Base-by-base conservation (phyloP, 441 rosid species). In the Populus hybrid region DNA sequence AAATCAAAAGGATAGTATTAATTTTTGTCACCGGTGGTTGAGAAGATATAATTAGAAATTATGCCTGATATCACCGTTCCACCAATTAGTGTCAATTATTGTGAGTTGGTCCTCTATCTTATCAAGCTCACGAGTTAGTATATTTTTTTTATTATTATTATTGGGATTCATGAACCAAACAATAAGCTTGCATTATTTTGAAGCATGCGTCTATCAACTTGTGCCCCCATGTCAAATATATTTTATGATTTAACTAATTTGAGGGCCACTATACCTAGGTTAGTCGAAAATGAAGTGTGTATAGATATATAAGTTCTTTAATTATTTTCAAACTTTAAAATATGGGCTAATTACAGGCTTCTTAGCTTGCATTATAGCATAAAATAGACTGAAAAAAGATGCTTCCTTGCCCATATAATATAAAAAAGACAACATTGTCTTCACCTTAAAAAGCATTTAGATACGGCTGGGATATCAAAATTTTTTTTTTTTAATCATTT, bases 91-190 rank as follows among this genome's bases (percentile, higher is more conserved):
- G 20, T 38, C 77, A 20, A 66, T 75, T 65, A 40, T 66, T 66
- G 77, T 42, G 72, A 75, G 77, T 66, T 30, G 77, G 63, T 73
- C 54, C 57, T 10, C 69, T 30, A 61, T 73, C 69, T 23, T 34
- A 61, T 73, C 76, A 61, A 1, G 10, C 5, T 46, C 57, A 12
- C 4, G 57, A 12, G 18, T 42, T 42, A 10, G 0, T 12, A 42
- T 10, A 38, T 10, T 40, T 34, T 34, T 6, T 34, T 34, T 34
- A 0, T 32, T 32, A 0, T 38, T 38, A 10, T 40, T 2, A 10
- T 10, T 40, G 46, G 57, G 57, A 46, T 46, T 46, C 57, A 46
- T 46, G 57, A 46, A 46, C 57, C 57, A 46, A 46, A 4, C 5
- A 46, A 12, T 12, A 46, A 12, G 5, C 42, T 42, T 42, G 54